These are phyloP conservation scores for Fusarium agapanthi DNA, from an alignment of 2,329 filamentous ascomycete genomes.

Conservation along the genomic window DNA sequence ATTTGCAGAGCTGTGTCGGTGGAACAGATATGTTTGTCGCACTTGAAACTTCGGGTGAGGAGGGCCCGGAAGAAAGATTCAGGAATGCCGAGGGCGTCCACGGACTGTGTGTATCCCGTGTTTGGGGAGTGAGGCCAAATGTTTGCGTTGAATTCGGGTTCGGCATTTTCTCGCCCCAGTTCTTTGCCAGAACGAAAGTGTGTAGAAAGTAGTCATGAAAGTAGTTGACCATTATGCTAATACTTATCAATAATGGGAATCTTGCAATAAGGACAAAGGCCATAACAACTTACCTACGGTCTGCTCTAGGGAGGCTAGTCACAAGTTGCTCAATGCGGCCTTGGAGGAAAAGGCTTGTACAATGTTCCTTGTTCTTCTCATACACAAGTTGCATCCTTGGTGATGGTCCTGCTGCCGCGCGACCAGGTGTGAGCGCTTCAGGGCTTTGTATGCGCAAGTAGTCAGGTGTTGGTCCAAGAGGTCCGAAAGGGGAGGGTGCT, in stretches of 20 bases:
- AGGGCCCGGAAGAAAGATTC: not conserved
- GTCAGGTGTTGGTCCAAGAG: fast-evolving
- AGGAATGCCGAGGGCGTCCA: not conserved
- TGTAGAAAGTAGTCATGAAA: not conserved
- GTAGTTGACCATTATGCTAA: not conserved
- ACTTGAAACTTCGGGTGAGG: not conserved
- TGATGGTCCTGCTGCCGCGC: not conserved
- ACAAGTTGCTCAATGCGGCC: not conserved
- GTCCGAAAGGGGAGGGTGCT: not conserved
- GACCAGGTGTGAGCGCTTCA: not conserved
- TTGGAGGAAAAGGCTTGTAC: not conserved
- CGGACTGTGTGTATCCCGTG: not conserved
- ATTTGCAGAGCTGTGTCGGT: not conserved
- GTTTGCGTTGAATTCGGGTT: not conserved
- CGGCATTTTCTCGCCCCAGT: not conserved
- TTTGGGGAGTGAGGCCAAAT: not conserved
- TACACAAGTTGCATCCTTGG: not conserved
- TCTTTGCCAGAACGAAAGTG: not conserved
- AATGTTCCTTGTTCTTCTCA: not conserved
- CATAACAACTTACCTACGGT: not conserved
- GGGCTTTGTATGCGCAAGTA: not conserved
- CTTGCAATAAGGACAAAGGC: not conserved
- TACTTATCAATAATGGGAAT: not conserved
- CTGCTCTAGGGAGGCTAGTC: fast-evolving
- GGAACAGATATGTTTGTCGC: not conserved